phyloP scores from a whole-genome alignment of 2,329 filamentous ascomycete species.

The Talaromyces albobiverticillius region DNA sequence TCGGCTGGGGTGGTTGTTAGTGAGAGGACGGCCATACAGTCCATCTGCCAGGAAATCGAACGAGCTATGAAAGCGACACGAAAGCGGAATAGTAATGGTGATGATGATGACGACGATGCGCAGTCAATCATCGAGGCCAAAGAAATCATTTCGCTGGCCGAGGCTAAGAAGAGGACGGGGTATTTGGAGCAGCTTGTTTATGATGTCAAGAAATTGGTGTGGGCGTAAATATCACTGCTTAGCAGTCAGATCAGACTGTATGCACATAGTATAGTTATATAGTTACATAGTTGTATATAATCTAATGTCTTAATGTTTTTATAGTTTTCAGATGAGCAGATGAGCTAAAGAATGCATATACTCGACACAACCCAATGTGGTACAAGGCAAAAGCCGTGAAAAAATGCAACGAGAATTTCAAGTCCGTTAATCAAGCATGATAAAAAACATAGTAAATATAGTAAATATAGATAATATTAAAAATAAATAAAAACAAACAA shows the following conservation, averaged over 20 bases:
- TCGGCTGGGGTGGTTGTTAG: constrained; percentile 28
- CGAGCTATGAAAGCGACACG: constrained; percentile 57
- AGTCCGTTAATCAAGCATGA: too few relatives aligned
- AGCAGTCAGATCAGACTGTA: too few relatives aligned
- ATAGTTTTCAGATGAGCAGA: too few relatives aligned
- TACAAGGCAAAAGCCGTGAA: too few relatives aligned
- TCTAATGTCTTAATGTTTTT: background rate
- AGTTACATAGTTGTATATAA: background rate
- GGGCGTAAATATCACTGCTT: constrained; percentile 51
- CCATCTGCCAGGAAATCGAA: constrained; percentile 74
- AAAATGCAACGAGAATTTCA: too few relatives aligned
- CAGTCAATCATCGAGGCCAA: constrained; percentile 49
- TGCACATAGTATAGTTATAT: background rate
- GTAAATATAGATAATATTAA: too few relatives aligned
- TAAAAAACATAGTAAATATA: too few relatives aligned
- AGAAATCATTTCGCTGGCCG: constrained; percentile 78
- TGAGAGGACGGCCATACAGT: constrained; percentile 56
- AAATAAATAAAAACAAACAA: too few relatives aligned
- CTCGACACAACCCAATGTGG: too few relatives aligned
- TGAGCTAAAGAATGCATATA: too few relatives aligned
- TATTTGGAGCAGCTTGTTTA: constrained; percentile 84
- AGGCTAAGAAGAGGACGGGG: constrained; percentile 83
- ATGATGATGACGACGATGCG: constrained; percentile 37
- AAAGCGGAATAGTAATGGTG: too few relatives aligned
- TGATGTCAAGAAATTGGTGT: constrained; percentile 89